Percentiles rank a stretch among this genome's conserved stretches.
Conservation (phyloP, 2,329 filamentous ascomycete species). For the Penicillium freii region DNA sequence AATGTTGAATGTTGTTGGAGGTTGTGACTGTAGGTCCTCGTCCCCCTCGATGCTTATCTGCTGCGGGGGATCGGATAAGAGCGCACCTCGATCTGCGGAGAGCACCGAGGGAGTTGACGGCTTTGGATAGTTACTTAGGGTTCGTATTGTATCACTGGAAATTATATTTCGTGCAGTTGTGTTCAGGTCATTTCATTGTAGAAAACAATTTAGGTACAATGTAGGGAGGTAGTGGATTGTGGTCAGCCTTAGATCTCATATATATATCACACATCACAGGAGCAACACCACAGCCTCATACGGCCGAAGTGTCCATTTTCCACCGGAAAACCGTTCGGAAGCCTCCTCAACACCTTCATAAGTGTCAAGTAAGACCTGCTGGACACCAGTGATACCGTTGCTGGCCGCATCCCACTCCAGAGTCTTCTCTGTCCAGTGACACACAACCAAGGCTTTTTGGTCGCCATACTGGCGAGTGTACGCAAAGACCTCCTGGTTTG, state of each 20-base stretch:
- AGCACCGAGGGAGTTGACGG: neutral
- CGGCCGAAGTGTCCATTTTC: slow-evolving; percentile 33
- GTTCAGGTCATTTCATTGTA: neutral
- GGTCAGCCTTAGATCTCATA: neutral
- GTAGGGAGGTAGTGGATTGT: neutral
- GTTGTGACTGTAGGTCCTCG: neutral
- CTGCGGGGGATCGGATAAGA: slow-evolving; percentile 25
- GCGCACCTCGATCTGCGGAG: slow-evolving; percentile 13
- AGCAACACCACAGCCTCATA: slow-evolving; percentile 36
- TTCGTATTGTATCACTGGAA: neutral
- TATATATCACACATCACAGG: slow-evolving; percentile 17
- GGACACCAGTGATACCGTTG: slow-evolving; percentile 27
- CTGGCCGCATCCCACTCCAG: slow-evolving; percentile 34
- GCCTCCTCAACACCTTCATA: slow-evolving; percentile 26
- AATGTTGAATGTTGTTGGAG: neutral
- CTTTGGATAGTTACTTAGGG: neutral
- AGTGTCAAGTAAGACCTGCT: slow-evolving; percentile 34
- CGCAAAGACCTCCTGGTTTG: slow-evolving; percentile 56
- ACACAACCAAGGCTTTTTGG: slow-evolving; percentile 37
- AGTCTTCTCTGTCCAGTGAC: slow-evolving; percentile 35
- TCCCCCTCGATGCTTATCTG: slow-evolving; percentile 17
- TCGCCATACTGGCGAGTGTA: slow-evolving; percentile 48
- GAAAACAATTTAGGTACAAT: neutral
- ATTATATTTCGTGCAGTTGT: neutral
- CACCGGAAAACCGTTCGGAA: slow-evolving; percentile 23